Evolutionary conservation across 2,329 filamentous ascomycete genomes (phyloP).

Genomic region (Knufia petricola): DNA sequence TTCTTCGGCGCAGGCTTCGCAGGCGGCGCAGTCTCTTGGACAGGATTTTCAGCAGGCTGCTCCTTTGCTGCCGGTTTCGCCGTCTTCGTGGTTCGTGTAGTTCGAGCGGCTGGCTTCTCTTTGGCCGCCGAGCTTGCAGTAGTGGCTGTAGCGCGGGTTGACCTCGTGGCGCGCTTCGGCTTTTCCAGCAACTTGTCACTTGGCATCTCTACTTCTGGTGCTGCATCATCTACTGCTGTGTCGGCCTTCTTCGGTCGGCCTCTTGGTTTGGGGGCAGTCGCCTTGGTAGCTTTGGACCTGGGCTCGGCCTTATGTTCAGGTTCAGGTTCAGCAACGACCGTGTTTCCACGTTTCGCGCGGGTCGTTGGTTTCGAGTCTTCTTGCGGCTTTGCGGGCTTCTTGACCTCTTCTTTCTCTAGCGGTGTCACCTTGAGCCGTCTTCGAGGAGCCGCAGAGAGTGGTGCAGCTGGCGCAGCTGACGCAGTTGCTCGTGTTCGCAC

Average conservation of each 20-base stretch:
- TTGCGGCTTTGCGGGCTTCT: neutral
- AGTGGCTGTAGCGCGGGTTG: slow-evolving; percentile 6
- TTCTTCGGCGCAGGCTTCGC: slow-evolving; percentile 31
- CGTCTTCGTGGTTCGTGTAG: slow-evolving; percentile 1
- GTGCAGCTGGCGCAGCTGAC: slow-evolving; percentile 6
- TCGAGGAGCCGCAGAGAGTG: slow-evolving; percentile 16
- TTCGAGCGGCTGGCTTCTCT: neutral
- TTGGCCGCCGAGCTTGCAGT: slow-evolving; percentile 6
- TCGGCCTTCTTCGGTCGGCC: slow-evolving; percentile 24
- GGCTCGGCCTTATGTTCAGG: too few species aligned
- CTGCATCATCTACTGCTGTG: slow-evolving; percentile 3
- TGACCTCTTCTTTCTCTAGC: slow-evolving; percentile 9
- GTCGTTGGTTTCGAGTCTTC: slow-evolving; percentile 10
- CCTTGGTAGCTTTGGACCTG: slow-evolving; percentile 3
- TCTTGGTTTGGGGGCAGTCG: slow-evolving; percentile 19
- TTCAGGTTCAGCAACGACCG: slow-evolving; percentile 5
- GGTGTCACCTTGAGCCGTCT: slow-evolving; percentile 22
- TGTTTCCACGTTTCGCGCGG: slow-evolving; percentile 12
- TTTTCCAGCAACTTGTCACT: slow-evolving; percentile 2
- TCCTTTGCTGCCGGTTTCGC: neutral
- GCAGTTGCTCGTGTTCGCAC: slow-evolving; percentile 3
- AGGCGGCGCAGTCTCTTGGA: neutral
- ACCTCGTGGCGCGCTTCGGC: slow-evolving; percentile 1
- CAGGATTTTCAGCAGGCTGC: neutral
- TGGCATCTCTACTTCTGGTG: slow-evolving; percentile 1